Base-by-base conservation (phyloP, 306 rosid species). In the Leucaena leucocephala region DNA sequence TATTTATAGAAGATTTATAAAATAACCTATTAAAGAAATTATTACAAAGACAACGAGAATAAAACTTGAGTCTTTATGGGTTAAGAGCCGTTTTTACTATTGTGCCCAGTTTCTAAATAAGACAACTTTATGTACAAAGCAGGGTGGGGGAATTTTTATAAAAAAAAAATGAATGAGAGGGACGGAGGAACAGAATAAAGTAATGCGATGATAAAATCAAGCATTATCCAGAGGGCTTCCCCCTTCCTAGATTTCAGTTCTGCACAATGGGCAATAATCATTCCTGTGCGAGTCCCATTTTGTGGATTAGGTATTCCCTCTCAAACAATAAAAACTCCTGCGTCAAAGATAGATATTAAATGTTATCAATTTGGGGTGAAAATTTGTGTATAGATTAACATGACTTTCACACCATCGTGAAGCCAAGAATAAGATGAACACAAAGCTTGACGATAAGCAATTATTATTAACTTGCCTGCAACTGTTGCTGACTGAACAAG, bases 401-500 rank as follows among this genome's bases (percentile, higher is more conserved):
- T 4, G 66, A 27, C 66, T 27, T 27, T 10, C 38, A 27, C 66
- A 0, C 36, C 42, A 42, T 22, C 40, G 11, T 8, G 69, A 49
- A 75, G 76, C 59, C 75, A 76, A 61, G 67, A 75, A 64, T 44
- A 42, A 75, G 44, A 43, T 54, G 38, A 75, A 49, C 61, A 68
- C 49, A 6, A 17, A 19, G 62, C 61, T 35, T 67, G 62, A 69
- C 78, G 45, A 79, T 14, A 57, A 71, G 74, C 52, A 67, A 73
- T 40, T 58, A 78, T 27, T 27, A 27, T 74, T 55, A 65, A 74
- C 87, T 76, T 78, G 84, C 98, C 94, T 93, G 96, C 79, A 93
- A 84, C 66, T 95, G 99, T 76, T 93, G 99, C 83, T 91, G 91
- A 81, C 99, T 95, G 86, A 95, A 95, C 92, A 95, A 84, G 77